phyloP scores from a whole-genome alignment of 1,284 basidiomycete genomes.

The Boletellus sp. region DNA sequence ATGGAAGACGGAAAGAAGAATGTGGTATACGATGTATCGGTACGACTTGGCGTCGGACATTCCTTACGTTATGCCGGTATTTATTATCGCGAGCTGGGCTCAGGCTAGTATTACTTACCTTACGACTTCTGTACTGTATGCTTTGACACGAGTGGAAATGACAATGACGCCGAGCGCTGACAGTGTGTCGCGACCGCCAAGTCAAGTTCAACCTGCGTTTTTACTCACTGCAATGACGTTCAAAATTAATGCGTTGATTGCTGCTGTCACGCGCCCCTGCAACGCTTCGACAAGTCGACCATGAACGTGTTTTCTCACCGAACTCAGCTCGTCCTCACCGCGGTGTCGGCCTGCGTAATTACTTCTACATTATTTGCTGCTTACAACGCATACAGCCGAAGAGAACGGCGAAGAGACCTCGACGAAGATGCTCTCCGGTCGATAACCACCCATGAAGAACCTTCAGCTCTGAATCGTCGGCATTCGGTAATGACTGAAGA shows the following conservation, averaged over 20 bases:
- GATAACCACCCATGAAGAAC: constrained; percentile 35
- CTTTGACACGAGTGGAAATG: background rate
- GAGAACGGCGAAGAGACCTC: constrained; percentile 51
- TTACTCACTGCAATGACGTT: background rate
- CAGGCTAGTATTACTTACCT: background rate
- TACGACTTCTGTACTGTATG: constrained; percentile 2
- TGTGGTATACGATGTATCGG: constrained; percentile 15
- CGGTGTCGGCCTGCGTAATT: constrained; percentile 56
- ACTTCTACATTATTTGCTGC: constrained; percentile 56
- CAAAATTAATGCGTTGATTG: no score
- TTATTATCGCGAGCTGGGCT: constrained; percentile 20
- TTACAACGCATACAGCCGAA: constrained; percentile 50
- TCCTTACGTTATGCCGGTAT: constrained; percentile 29
- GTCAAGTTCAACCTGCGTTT: no score
- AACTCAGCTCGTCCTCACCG: constrained; percentile 59
- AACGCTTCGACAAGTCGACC: background rate
- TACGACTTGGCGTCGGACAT: constrained; percentile 6
- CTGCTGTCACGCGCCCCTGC: background rate
- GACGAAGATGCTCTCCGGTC: constrained; percentile 55
- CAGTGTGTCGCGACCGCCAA: no score
- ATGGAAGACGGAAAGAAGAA: constrained; percentile 2
- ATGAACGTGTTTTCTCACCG: constrained; percentile 37
- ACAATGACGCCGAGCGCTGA: no score
- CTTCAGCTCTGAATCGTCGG: constrained; percentile 7
- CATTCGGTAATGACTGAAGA: constrained; percentile 7